Percentiles rank a stretch among this genome's conserved stretches.
phyloP scores from a whole-genome alignment of 192 early-diverging fungal genomes.

The Rhizophlyctis rosea region DNA sequence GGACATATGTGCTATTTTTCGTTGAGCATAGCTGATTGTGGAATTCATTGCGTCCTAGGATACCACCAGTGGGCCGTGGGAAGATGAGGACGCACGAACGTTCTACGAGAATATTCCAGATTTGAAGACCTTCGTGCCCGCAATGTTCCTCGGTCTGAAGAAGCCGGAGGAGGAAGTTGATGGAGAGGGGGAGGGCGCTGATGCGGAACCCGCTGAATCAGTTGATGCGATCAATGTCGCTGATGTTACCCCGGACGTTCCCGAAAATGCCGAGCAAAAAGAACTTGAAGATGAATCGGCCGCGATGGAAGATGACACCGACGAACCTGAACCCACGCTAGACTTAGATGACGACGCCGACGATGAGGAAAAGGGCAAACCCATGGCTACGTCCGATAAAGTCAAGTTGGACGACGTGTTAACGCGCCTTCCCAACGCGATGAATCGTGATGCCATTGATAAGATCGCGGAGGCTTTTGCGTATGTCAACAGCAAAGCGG shows the following conservation, averaged over 20 bases:
- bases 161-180: conserved; percentile 36
- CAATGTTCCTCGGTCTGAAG: conserved; percentile 66
- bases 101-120: conserved; percentile 90
- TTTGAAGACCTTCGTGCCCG: conserved; percentile 76
- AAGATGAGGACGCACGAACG: conserved; percentile 85
- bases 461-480: conserved; percentile 90
- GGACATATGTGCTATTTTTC: no score
- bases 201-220: conserved; percentile 9
- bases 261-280: conserved; percentile 11
- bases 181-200: conserved; percentile 25
- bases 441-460: conserved; percentile 85
- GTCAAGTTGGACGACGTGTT: conserved; percentile 62
- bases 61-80: conserved; percentile 65
- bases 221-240: background rate
- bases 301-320: conserved; percentile 13
- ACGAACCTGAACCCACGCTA: background rate
- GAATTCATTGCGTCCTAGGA: no score
- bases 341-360: conserved; percentile 26
- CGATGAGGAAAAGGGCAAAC: conserved; percentile 38
- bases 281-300: conserved; percentile 17
- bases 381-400: conserved; percentile 22
- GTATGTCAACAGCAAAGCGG: conserved; percentile 78
- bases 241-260: background rate
- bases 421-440: conserved; percentile 66
- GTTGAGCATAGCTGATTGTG: no score